phyloP scores from a whole-genome alignment of 306 rosid species.

The cucumber (Cucumis sativus) region Cucumber_9930_V3 NC_026660.2:24574501-24575000 shows the following conservation, averaged over 20 bases:
- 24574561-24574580: background rate
- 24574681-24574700: background rate
- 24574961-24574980: background rate
- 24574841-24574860: background rate
- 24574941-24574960: constrained; percentile 6
- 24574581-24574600: background rate
- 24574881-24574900: background rate
- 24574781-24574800: background rate
- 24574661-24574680: background rate
- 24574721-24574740: background rate
- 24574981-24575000: background rate
- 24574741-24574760: background rate
- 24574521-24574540: background rate
- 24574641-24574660: background rate
- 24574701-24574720: background rate
- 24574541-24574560: background rate
- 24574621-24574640: background rate
- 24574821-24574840: background rate
- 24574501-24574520: background rate
- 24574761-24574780: background rate
- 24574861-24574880: background rate
- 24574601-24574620: background rate
- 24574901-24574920: background rate
- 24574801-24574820: background rate
- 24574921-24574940: background rate